Conservation (phyloP, 768 basidiomycete genomes). For the Agaricus blazei region DNA sequence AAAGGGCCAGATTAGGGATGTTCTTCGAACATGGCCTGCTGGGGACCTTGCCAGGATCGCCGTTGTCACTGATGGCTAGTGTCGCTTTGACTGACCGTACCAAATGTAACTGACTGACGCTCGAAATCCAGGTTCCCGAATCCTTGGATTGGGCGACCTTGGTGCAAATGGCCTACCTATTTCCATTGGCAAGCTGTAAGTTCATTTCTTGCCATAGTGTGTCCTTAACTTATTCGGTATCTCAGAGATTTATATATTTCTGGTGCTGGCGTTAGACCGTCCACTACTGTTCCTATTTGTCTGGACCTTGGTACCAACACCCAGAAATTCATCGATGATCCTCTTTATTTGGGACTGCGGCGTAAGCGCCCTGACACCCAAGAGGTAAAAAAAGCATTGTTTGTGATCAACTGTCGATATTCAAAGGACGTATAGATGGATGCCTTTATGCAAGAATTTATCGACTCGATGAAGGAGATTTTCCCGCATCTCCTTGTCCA, state of each 20-base stretch:
- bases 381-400: slow-evolving; percentile 29
- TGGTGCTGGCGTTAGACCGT: slow-evolving; percentile 59
- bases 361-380: slow-evolving; percentile 40
- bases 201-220: slow-evolving; percentile 11
- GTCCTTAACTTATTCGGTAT: neutral
- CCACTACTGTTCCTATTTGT: slow-evolving; percentile 57
- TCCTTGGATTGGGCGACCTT: slow-evolving; percentile 60
- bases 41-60: slow-evolving; percentile 50
- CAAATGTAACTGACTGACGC: slow-evolving; percentile 2
- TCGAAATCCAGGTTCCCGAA: slow-evolving; percentile 48
- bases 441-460: slow-evolving; percentile 74
- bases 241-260: slow-evolving; percentile 62
- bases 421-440: slow-evolving; percentile 42
- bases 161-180: slow-evolving; percentile 52
- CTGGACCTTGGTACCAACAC: slow-evolving; percentile 79
- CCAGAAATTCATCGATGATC: slow-evolving; percentile 57
- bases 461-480: slow-evolving; percentile 57
- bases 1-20: slow-evolving; percentile 55
- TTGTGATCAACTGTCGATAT: neutral
- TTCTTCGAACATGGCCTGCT: slow-evolving; percentile 49
- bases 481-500: slow-evolving; percentile 71
- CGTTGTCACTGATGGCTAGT: slow-evolving; percentile 70
- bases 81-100: slow-evolving; percentile 18
- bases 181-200: slow-evolving; percentile 68
- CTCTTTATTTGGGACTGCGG: slow-evolving; percentile 70